phyloP scores from a whole-genome alignment of 805 yeast species.

The Wickerhamiella parazyma region DNA sequence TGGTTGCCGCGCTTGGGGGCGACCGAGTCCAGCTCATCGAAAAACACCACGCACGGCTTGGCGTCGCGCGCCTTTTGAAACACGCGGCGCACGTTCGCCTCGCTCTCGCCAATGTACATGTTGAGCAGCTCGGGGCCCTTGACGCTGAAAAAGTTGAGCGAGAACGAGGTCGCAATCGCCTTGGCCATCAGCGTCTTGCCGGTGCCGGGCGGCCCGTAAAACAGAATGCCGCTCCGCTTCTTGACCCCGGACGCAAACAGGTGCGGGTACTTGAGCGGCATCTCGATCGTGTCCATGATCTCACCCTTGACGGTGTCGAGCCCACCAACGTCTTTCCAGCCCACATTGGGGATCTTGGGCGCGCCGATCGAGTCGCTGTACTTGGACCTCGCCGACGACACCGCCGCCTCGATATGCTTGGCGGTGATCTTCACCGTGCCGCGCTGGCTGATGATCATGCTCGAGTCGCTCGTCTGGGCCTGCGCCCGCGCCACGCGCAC shows the following conservation, averaged over 20 bases:
- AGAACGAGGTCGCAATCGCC: conserved; percentile 92
- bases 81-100: conserved; percentile 89
- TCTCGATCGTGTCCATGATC: conserved; percentile 86
- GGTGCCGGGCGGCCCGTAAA: conserved; percentile 98
- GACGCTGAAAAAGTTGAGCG: conserved; percentile 87
- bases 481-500: conserved; percentile 47
- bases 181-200: conserved; percentile 93
- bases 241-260: conserved; percentile 78
- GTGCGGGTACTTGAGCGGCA: conserved; percentile 90
- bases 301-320: conserved; percentile 80
- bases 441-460: conserved; percentile 35
- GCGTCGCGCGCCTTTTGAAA: conserved; percentile 94
- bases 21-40: conserved; percentile 94
- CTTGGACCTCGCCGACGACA: conserved; percentile 69
- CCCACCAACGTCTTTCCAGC: conserved; percentile 98
- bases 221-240: conserved; percentile 83
- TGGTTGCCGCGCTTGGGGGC: conserved; percentile 98
- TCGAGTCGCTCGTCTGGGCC: conserved; percentile 33
- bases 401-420: conserved; percentile 53
- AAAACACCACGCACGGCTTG: conserved; percentile 92
- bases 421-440: conserved; percentile 43
- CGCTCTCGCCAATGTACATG: conserved; percentile 98
- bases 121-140: conserved; percentile 94
- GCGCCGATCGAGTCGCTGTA: conserved; percentile 94
- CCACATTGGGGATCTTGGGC: conserved; percentile 86